Base-by-base conservation (phyloP, 1,139 yeast genomes). In the Saccharomyces hybrid region DNA sequence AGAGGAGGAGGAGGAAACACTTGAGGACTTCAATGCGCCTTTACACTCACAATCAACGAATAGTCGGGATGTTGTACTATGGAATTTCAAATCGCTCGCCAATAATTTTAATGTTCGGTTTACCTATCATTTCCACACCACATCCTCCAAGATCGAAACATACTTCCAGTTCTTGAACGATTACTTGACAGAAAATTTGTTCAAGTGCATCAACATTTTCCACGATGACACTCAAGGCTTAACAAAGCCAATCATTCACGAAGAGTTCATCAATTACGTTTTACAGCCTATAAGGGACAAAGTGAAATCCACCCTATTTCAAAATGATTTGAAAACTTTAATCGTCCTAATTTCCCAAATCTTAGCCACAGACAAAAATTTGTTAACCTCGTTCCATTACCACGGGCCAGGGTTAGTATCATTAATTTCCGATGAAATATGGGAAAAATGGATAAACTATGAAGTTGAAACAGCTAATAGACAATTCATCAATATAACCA, bases 91-190 rank as follows among this genome's bases (percentile, higher is more conserved):
- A 34, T 67, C 77, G 0, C 69, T 89, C 31, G 72, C 85, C 0
- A 74, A 76, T 47, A 84, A 85, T 7, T 78, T 88, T 54, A 74
- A 74, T 26, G 67, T 80, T 13, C 78, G 93, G 55, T 88, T 90
- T 65, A 76, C 79, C 48, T 91, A 78, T 70, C 96, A 91, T 69
- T 91, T 91, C 69, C 82, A 81, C 55, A 64, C 68, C n/a, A 53
- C 64, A 6, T 55, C 59, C 27, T 56, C 57, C 29, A 47, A 20
- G 47, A 73, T 81, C 44, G 78, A 75, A 44, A 72, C 71, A 7
- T 87, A 81, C 65, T 80, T 77, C 56, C 86, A 78, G 64, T 76
- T 78, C 53, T 84, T 88, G 0, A 76, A 73, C 59, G 67, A 73
- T 25, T 71, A 66, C 38, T 64, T 70, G 26, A 63, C 68, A 1